A percentile compares a stretch with the other conserved stretches of the same genome.
These are phyloP conservation scores for Aspergillus asperescens DNA, from an alignment of 495 filamentous ascomycete species.

Conservation along the genomic window DNA sequence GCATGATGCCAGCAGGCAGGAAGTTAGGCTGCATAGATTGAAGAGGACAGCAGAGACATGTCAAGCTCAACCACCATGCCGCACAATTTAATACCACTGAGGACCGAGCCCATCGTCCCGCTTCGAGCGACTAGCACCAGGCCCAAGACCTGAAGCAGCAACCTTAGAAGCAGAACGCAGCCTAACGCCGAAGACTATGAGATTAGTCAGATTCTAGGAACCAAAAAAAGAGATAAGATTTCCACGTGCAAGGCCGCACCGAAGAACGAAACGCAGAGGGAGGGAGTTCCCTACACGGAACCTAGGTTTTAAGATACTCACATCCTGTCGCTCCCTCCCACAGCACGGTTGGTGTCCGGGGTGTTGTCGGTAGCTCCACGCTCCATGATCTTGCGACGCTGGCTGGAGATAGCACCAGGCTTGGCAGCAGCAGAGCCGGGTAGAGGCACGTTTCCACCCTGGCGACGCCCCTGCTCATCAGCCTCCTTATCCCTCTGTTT, in stretches of 20 bases:
- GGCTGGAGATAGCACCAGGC: slow-evolving; percentile 65
- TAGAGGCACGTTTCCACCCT: slow-evolving; percentile 55
- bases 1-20: slow-evolving; percentile 28
- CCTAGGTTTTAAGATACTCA: slow-evolving; percentile 82
- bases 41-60: slow-evolving; percentile 13
- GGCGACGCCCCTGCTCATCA: slow-evolving; percentile 64
- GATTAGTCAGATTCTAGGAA: slow-evolving; percentile 75
- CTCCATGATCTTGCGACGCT: slow-evolving; percentile 80
- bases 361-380: slow-evolving; percentile 69
- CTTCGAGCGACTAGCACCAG: slow-evolving; percentile 69
- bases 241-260: slow-evolving; percentile 71
- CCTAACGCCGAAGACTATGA: slow-evolving; percentile 88
- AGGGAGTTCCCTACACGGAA: slow-evolving; percentile 88
- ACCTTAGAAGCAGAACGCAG: slow-evolving; percentile 90
- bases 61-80: slow-evolving; percentile 31
- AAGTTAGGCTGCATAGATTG: slow-evolving; percentile 23
- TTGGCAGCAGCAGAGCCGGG: slow-evolving; percentile 59
- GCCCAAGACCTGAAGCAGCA: slow-evolving; percentile 59
- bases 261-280: slow-evolving; percentile 79
- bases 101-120: slow-evolving; percentile 59
- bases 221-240: slow-evolving; percentile 46
- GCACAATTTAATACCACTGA: slow-evolving; percentile 57
- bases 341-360: slow-evolving; percentile 79
- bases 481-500: slow-evolving; percentile 72
- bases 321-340: slow-evolving; percentile 96